phyloP scores from a whole-genome alignment of 2,329 filamentous ascomycete genomes.

The Trichophyton rubrum region DNA sequence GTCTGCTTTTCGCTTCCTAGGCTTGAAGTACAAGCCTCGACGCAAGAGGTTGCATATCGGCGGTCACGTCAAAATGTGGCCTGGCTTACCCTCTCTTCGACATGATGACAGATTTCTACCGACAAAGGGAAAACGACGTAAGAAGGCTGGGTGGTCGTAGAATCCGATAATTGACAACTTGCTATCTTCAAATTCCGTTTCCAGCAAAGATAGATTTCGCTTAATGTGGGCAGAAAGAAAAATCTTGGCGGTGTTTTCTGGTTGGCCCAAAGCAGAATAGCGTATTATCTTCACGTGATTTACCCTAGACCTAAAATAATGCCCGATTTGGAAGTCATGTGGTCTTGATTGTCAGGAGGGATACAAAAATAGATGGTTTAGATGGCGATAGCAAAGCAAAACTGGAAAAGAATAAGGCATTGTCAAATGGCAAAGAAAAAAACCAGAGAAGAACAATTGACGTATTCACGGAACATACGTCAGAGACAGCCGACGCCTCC shows the following conservation, averaged over 20 bases:
- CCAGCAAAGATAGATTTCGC: constrained; percentile 23
- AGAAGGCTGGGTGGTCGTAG: constrained; percentile 18
- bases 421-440: neutral
- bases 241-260: constrained; percentile 32
- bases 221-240: constrained; percentile 33
- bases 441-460: neutral
- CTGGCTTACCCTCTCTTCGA: constrained; percentile 39
- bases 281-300: constrained; percentile 9
- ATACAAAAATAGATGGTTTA: too few relatives aligned
- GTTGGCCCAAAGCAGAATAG: neutral
- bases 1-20: neutral
- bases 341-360: neutral
- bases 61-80: neutral
- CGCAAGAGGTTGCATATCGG: neutral
- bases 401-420: neutral
- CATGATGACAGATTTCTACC: constrained; percentile 36
- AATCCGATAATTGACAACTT: constrained; percentile 5
- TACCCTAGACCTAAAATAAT: constrained; percentile 28
- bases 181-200: constrained; percentile 2
- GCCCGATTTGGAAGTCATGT: neutral
- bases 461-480: neutral
- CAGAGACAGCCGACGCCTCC: constrained; percentile 5
- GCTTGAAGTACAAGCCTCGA: neutral
- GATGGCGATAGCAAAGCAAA: neutral
- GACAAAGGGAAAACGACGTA: constrained; percentile 24